A percentile compares a stretch with the other conserved stretches of the same genome.
phyloP scores from a whole-genome alignment of 73 alveolate species.

The Uronychia binucleata region DNA sequence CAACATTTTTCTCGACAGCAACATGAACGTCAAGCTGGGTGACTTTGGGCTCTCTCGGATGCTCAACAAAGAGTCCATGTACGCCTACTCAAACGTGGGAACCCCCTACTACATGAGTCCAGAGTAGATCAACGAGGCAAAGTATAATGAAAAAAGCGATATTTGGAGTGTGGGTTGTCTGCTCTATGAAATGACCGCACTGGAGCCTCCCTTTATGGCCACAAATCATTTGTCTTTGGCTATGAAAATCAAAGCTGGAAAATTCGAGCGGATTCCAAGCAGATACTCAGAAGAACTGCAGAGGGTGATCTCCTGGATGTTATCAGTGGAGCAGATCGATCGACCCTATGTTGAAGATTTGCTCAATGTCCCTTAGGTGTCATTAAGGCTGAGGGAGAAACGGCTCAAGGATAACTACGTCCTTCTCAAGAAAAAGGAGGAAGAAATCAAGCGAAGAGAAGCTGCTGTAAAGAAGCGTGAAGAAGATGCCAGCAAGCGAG shows the following conservation, averaged over 20 bases:
- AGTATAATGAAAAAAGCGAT: slow-evolving; percentile 91
- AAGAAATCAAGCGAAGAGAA: slow-evolving; percentile 63
- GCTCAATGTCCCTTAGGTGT: slow-evolving; percentile 68
- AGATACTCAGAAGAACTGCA: slow-evolving; percentile 75
- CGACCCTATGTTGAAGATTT: slow-evolving; percentile 82
- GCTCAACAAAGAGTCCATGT: slow-evolving; percentile 72
- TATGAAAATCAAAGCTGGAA: slow-evolving; percentile 83
- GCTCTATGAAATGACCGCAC: slow-evolving; percentile 89
- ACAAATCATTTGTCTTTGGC: slow-evolving; percentile 84
- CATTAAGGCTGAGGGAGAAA: slow-evolving; percentile 76
- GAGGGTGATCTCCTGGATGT: slow-evolving; percentile 75
- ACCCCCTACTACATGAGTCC: slow-evolving; percentile 97
- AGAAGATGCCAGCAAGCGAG: slow-evolving; percentile 59
- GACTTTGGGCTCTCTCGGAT: slow-evolving; percentile 90
- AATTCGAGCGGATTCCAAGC: slow-evolving; percentile 78
- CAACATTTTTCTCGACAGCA: slow-evolving; percentile 81
- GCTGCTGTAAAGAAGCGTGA: slow-evolving; percentile 53
- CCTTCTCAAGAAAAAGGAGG: slow-evolving; percentile 74
- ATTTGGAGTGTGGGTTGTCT: slow-evolving; percentile 94
- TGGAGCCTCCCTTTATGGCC: slow-evolving; percentile 94
- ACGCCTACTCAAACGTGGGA: slow-evolving; percentile 94
- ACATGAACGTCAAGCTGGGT: slow-evolving; percentile 78
- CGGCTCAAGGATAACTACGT: slow-evolving; percentile 52
- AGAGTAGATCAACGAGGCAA: slow-evolving; percentile 83
- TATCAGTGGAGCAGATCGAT: slow-evolving; percentile 72